Percentiles rank a stretch among this genome's conserved stretches.
phyloP scores from a whole-genome alignment of 345 rosid species.

The Brassica napus region DNA sequence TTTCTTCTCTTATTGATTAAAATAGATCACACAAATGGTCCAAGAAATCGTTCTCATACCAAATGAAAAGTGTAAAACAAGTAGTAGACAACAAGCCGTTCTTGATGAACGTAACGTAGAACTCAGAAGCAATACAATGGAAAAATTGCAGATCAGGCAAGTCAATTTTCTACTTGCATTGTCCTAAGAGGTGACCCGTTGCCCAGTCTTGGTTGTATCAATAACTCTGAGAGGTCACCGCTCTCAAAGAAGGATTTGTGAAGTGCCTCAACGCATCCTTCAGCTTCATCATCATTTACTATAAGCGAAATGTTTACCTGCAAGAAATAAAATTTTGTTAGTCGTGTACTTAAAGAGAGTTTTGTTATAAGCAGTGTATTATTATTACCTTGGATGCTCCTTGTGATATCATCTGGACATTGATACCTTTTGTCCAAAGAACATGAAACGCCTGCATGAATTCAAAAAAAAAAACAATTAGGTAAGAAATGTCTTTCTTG shows the following conservation, averaged over 20 bases:
- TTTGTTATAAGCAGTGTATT: slow-evolving; percentile 9
- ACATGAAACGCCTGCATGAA: slow-evolving; percentile 71
- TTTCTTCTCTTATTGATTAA: background rate
- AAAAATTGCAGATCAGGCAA: slow-evolving; percentile 15
- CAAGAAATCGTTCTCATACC: slow-evolving; percentile 12
- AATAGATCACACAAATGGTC: slow-evolving; percentile 11
- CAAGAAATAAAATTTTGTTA: background rate
- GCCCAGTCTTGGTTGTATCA: slow-evolving; percentile 31
- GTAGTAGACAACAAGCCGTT: background rate
- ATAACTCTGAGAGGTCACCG: slow-evolving; percentile 50
- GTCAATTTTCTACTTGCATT: slow-evolving; percentile 37
- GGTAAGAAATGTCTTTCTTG: slow-evolving; percentile 15
- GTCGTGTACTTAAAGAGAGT: background rate
- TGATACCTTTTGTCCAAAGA: slow-evolving; percentile 78
- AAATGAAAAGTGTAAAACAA: background rate
- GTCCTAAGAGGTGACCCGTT: slow-evolving; percentile 45
- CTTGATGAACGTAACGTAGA: background rate
- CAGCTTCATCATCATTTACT: slow-evolving; percentile 78
- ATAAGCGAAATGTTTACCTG: slow-evolving; percentile 91
- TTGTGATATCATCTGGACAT: slow-evolving; percentile 99
- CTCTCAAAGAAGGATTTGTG: slow-evolving; percentile 70
- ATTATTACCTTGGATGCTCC: slow-evolving; percentile 90
- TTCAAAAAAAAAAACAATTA: background rate
- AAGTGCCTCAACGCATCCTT: slow-evolving; percentile 72
- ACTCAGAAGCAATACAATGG: slow-evolving; percentile 27